Evolutionary conservation across 2,329 filamentous ascomycete genomes (phyloP), one percentile per base, ranked within the genome.

Genomic region (Berkeleyomyces rouxiae): DNA sequence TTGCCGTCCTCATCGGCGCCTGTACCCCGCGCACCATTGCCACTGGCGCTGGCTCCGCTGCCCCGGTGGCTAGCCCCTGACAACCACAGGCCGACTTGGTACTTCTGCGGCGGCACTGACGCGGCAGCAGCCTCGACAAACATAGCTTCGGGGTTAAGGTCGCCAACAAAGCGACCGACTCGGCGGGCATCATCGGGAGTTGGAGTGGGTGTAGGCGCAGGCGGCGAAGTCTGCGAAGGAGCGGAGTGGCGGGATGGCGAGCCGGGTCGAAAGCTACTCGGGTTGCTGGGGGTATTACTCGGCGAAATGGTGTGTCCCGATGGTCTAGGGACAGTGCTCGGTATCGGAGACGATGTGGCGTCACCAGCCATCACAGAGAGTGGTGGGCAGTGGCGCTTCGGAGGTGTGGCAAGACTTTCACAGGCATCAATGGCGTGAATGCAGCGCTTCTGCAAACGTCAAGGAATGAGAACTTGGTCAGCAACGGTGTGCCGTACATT

Each of bases 71-170:
- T 39, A 65, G 57, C 40, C 53, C 55, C 58, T 0, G 73, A 72
- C 11, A 82, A 74, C 79, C 80, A 83, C 16, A 83, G 76, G 5
- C 81, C 81, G 0, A 82, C 74, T 47, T 80, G 79, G 58, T 78
- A 78, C 40, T 77, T 77, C 3, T 70, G 68, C 23, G 70, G 61
- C 0, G 71, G 70, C 5, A 68, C 68, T 2, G 72, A 71, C 2
- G 71, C 71, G 62, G 72, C 74, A 1, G 78, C 79, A 1, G 78
- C 80, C 66, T 82, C 79, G 67, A 81, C 74, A 63, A 84, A 81
- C 69, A 83, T 79, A 64, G 78, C 78, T 68, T 83, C 81, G 1
- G 81, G 82, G 66, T 82, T 84, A 37, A 82, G 67, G 67, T 83
- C 81, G 16, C 81, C 80, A 44, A 83, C 77, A 62, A 82, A 83